phyloP scores from a whole-genome alignment of 805 yeast genomes.

The Candida sithepensis region DNA sequence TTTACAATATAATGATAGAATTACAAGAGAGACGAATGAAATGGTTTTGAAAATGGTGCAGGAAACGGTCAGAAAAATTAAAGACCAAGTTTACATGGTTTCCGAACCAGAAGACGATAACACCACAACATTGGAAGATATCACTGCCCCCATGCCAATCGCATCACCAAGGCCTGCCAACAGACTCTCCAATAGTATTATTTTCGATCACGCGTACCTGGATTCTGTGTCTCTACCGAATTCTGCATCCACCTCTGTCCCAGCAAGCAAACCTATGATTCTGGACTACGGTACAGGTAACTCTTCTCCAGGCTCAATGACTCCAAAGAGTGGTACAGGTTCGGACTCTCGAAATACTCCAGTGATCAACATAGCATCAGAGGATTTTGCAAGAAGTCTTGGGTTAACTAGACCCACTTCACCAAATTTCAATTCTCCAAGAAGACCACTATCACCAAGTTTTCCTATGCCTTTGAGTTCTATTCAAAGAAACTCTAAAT shows the following conservation, averaged over 20 bases:
- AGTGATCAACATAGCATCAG: constrained; percentile 21
- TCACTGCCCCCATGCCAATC: constrained; percentile 10
- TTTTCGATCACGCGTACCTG: constrained; percentile 21
- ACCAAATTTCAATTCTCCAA: constrained; percentile 41
- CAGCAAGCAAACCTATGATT: constrained; percentile 2
- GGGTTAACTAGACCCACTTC: constrained; percentile 12
- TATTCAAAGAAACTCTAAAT: constrained; percentile 48
- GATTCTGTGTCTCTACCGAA: constrained; percentile 11
- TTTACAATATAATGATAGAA: constrained; percentile 67
- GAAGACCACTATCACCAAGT: constrained; percentile 56
- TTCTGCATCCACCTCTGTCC: neutral
- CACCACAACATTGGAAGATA: neutral
- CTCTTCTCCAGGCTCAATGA: constrained; percentile 21
- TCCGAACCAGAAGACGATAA: constrained; percentile 21
- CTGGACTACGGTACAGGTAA: constrained; percentile 8
- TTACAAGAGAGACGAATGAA: constrained; percentile 74
- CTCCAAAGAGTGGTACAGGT: constrained; percentile 16
- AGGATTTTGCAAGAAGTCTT: constrained; percentile 10
- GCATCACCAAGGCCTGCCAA: constrained; percentile 19
- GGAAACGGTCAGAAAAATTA: constrained; percentile 56
- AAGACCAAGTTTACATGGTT: constrained; percentile 28
- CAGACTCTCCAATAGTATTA: constrained; percentile 10
- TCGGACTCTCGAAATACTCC: constrained; percentile 26
- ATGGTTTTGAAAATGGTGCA: constrained; percentile 60
- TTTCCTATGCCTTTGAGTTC: constrained; percentile 56